Base-by-base conservation (phyloP, 768 basidiomycete species). In the Rhizopogon salebrosus region DNA sequence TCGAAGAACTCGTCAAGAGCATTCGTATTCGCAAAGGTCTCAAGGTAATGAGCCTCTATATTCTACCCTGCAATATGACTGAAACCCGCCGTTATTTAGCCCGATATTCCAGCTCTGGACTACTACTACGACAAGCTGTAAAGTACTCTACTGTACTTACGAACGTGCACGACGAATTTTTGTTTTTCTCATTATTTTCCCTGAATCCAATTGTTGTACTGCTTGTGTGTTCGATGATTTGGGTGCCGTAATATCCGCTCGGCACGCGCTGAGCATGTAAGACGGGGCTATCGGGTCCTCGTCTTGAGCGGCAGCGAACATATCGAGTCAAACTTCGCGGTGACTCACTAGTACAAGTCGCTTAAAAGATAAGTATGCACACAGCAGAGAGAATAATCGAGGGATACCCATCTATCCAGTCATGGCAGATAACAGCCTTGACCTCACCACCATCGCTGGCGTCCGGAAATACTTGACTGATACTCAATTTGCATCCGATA, bases 21-120 rank as follows among this genome's bases (percentile, higher is more conserved):
- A 92, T 99, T 74, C 89, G 95, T 68, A 78, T 72, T 23, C 85
- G 97, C 75, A 99, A 98, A 76, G 94, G 94, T 79, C 89, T 97
- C 71, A 95, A 94, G 84, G 85, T 85, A 61, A 35, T 72, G 48
- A 18, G 48, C 18, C 31, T 36, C 34, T 20, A 23, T 38, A 20
- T 23, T 46, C 9, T 48, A 16, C 26, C 14, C 5, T 37, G 3
- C 3, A 35, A 10, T 46, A 24, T 24, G 20, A 13, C 29, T 39
- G 13, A 50, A 40, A 65, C n/a, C 64, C 45, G 22, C 64, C 45
- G 22, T 11, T 49, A 36, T 60, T 11, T 57, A 90, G 90, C 87
- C 89, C 62, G 94, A 95, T 11, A 87, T 95, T 51, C 94, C 93
- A 41, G 42, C 87, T 51, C 80, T 93, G 60, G 91, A 93, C 70